Base-by-base conservation (phyloP, 2,329 filamentous ascomycete genomes). In the Rutstroemia sp. region DNA sequence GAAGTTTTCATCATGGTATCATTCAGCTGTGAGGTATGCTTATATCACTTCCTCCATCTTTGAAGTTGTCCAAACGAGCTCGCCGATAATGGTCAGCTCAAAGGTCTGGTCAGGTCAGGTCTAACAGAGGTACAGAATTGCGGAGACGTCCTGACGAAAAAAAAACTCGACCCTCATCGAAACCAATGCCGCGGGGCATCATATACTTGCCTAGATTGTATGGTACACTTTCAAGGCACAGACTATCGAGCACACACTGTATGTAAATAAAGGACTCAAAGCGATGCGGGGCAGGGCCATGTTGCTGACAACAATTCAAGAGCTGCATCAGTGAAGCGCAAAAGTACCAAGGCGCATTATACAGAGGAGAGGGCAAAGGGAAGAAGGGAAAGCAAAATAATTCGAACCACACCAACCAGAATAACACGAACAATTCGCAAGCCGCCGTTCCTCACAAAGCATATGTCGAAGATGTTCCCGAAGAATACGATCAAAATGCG, bases 131-230 rank as follows among this genome's bases (percentile, higher is more conserved):
- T 42, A 37, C 49, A 46, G 46, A 49, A 45, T 51, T 97, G 94
- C 75, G 92, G 92, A 77, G 94, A 99, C 80, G 85, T 96, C 72
- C 83, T 97, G 74, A 96, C 90, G 69, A 97, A 97, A 81, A 96
- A 96, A 82, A 97, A 97, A 75, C 90, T 97, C 69, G 92, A 97
- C 70, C 81, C 84, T 66, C 94, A 99, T 75, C 85, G 88, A 69
- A 90, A 86, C 73, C 90, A 90, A 73, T 99, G 94, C 76, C 86
- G 83, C 70, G 88, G 88, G 71, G 91, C 92, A 60, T 87, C 87
- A 49, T 97, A 90, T 71, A 95, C 92, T 68, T 99, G 94, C 77
- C 86, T 99, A 66, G 94, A 99, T 75, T 99, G 94, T 75, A 96
- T 95, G 89, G 86, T 91, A 57, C 86, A 95, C 72, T 99, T 97